phyloP scores from a whole-genome alignment of 2,329 filamentous ascomycete species.

The Scytalidium sp. region DNA sequence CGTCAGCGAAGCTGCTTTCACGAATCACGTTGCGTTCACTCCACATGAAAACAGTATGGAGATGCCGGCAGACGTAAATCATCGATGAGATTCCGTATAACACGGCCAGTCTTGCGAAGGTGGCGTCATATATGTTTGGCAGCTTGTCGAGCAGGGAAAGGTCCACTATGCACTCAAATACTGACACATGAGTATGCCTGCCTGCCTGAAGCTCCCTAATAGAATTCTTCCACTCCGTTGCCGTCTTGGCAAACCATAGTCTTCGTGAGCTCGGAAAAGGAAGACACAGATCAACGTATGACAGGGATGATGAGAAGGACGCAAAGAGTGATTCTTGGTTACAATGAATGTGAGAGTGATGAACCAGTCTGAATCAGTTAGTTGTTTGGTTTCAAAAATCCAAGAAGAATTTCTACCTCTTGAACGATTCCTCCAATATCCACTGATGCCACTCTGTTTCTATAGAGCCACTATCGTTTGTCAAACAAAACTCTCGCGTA shows the following conservation, averaged over 20 bases:
- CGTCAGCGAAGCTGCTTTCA: constrained; percentile 38
- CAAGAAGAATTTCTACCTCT: constrained; percentile 40
- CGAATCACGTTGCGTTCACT: background rate
- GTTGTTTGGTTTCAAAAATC: constrained; percentile 1
- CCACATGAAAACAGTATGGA: constrained; percentile 40
- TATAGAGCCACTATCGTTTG: constrained; percentile 53
- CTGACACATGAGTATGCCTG: background rate
- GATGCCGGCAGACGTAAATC: constrained; percentile 62
- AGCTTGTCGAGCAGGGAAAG: constrained; percentile 35
- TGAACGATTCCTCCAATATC: constrained; percentile 63
- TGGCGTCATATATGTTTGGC: constrained; percentile 39
- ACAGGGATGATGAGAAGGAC: constrained; percentile 60
- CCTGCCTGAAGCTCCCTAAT: constrained; percentile 37
- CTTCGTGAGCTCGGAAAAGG: constrained; percentile 60
- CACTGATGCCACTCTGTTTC: constrained; percentile 64
- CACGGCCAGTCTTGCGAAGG: constrained; percentile 54
- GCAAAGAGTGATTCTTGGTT: constrained; percentile 65
- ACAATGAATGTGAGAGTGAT: constrained; percentile 63
- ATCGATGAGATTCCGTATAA: constrained; percentile 63
- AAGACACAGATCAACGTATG: constrained; percentile 64
- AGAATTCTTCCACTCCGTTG: constrained; percentile 60
- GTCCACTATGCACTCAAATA: background rate
- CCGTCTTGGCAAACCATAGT: constrained; percentile 63
- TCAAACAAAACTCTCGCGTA: constrained; percentile 48
- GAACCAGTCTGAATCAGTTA: constrained; percentile 46